A percentile compares a stretch with the other conserved stretches of the same genome.
Conservation (phyloP, 768 basidiomycete species). For the Hypholoma fasciculare region DNA sequence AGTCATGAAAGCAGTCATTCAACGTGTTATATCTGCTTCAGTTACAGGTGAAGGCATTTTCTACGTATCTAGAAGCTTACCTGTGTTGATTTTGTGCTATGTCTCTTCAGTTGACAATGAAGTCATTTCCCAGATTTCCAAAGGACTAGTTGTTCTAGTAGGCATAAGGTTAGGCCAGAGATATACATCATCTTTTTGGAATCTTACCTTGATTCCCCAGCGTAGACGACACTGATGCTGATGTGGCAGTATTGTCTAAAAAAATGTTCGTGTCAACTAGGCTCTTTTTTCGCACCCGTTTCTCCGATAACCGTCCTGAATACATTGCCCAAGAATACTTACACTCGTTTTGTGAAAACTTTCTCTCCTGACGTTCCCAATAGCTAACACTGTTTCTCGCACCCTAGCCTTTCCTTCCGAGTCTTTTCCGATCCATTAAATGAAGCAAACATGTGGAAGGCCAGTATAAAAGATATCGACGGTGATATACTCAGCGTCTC, state of each 20-base stretch:
- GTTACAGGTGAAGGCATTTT: slow-evolving; percentile 58
- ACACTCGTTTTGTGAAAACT: slow-evolving; percentile 4
- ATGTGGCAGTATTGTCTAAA: slow-evolving; percentile 71
- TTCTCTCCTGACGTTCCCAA: slow-evolving; percentile 1
- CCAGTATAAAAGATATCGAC: slow-evolving; percentile 81
- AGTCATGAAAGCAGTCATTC: slow-evolving; percentile 82
- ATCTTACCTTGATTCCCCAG: slow-evolving; percentile 18
- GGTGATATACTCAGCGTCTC: slow-evolving; percentile 95
- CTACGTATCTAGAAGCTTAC: not conserved
- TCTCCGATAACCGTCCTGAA: slow-evolving; percentile 11
- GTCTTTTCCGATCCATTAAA: slow-evolving; percentile 64
- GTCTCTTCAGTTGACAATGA: slow-evolving; percentile 66
- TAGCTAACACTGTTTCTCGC: slow-evolving; percentile 7
- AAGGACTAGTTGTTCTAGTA: slow-evolving; percentile 87
- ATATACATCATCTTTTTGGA: not conserved
- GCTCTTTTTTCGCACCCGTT: slow-evolving; percentile 14
- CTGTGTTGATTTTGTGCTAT: not conserved
- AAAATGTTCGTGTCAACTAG: slow-evolving; percentile 65
- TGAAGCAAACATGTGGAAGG: slow-evolving; percentile 78
- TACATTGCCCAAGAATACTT: not conserved
- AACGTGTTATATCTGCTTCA: slow-evolving; percentile 83
- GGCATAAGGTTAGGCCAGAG: slow-evolving; percentile 80
- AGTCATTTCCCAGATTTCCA: slow-evolving; percentile 78
- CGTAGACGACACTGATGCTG: slow-evolving; percentile 78
- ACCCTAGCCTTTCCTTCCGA: slow-evolving; percentile 63